These are phyloP conservation scores for Pugionium cornutum DNA, from an alignment of 345 rosid species.

Conservation along the genomic window DNA sequence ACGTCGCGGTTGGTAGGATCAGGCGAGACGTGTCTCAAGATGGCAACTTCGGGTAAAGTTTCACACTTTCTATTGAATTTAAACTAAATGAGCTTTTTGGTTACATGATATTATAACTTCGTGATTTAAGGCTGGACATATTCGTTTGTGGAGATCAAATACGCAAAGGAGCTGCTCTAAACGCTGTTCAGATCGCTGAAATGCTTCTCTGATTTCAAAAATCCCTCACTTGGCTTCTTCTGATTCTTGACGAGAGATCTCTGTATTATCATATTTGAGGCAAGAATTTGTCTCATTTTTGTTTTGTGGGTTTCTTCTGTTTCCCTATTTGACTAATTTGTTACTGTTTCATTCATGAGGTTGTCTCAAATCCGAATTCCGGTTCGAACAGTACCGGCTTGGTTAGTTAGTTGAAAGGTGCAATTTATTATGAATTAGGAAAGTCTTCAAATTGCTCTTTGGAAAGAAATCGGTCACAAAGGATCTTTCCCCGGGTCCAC, in stretches of 20 bases:
- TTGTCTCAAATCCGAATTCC: too few relatives aligned
- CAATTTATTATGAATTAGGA: too few relatives aligned
- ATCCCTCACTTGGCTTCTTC: conserved; percentile 13
- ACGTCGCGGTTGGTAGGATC: conserved; percentile 94
- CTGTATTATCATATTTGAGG: too few relatives aligned
- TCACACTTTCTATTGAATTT: conserved; percentile 5
- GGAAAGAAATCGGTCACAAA: too few relatives aligned
- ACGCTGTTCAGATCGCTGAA: conserved; percentile 97
- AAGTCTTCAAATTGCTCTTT: too few relatives aligned
- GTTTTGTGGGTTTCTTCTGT: conserved; percentile 6
- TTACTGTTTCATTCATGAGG: background rate
- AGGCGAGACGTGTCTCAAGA: conserved; percentile 83
- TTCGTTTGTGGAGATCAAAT: conserved; percentile 97
- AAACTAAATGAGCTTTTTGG: background rate
- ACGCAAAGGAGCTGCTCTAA: conserved; percentile 97
- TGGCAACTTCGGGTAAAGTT: conserved; percentile 69
- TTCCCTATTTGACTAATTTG: conserved; percentile 21
- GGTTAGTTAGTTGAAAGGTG: too few relatives aligned
- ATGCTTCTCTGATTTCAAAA: conserved; percentile 52
- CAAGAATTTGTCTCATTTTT: conserved; percentile 34
- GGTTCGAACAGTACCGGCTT: too few relatives aligned
- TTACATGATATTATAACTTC: background rate
- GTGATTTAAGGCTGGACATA: conserved; percentile 73
- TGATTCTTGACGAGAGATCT: conserved; percentile 11
- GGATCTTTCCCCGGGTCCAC: too few relatives aligned